phyloP scores from a whole-genome alignment of 352 stramenopile genomes.

The Pythium aquatile region DNA sequence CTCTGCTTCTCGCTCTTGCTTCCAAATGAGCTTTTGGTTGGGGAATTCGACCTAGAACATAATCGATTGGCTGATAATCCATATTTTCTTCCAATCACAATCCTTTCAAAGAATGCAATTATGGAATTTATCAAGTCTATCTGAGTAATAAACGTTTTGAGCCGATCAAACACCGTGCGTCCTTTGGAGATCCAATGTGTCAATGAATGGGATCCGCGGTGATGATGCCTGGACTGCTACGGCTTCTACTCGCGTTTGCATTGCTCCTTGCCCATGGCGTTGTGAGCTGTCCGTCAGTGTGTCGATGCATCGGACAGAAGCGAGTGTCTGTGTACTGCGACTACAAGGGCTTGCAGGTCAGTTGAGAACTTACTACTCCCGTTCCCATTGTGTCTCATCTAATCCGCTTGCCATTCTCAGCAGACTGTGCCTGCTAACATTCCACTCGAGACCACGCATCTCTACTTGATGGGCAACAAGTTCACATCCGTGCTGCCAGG shows the following conservation, averaged over 20 bases:
- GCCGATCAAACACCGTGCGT: not conserved
- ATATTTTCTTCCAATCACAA: not conserved
- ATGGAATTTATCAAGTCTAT: not conserved
- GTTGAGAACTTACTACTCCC: not conserved
- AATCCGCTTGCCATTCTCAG: not conserved
- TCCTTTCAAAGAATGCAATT: not conserved
- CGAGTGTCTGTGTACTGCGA: slow-evolving; percentile 78
- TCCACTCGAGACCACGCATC: slow-evolving; percentile 62
- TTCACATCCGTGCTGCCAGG: slow-evolving; percentile 56
- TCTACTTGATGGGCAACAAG: slow-evolving; percentile 78
- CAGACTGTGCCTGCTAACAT: slow-evolving; percentile 38
- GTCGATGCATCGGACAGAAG: slow-evolving; percentile 61
- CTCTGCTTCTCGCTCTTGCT: slow-evolving; percentile 5
- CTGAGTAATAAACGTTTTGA: not conserved
- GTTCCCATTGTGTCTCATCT: too few relatives aligned
- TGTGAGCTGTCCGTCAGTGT: slow-evolving; percentile 42
- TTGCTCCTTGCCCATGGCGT: not conserved
- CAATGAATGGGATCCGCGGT: not conserved
- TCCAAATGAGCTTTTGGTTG: slow-evolving; percentile 9
- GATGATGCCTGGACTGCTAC: not conserved
- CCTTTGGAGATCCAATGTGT: slow-evolving; percentile 12
- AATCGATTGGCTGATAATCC: slow-evolving; percentile 3
- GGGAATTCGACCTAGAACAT: not conserved
- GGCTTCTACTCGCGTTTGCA: not conserved
- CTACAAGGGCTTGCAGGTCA: slow-evolving; percentile 59